These are phyloP conservation scores for Dothistroma pini DNA, from an alignment of 2,329 filamentous ascomycete genomes.

Conservation along the genomic window DNA sequence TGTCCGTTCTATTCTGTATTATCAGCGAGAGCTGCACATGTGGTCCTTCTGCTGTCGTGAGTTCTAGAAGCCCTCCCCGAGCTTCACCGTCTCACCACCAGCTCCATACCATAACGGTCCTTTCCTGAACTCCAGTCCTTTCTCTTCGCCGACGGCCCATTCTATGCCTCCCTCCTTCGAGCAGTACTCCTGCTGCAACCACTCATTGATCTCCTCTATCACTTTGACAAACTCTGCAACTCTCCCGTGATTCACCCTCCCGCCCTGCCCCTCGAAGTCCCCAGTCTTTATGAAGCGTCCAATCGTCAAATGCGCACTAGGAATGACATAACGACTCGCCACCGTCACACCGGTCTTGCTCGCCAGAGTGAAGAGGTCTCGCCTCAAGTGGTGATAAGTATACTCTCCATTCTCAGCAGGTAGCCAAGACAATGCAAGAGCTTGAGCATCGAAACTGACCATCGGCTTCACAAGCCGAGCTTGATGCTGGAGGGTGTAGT, in stretches of 20 bases:
- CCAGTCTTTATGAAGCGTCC: slow-evolving; percentile 69
- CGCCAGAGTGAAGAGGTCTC: slow-evolving; percentile 65
- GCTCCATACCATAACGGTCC: slow-evolving; percentile 81
- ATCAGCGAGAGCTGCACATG: too few relatives aligned
- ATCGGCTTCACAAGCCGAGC: slow-evolving; percentile 76
- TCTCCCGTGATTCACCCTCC: slow-evolving; percentile 48
- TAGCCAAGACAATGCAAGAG: slow-evolving; percentile 81
- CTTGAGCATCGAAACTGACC: slow-evolving; percentile 79
- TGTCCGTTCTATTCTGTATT: too few relatives aligned
- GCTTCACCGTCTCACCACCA: slow-evolving; percentile 65
- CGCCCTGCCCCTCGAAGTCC: slow-evolving; percentile 51
- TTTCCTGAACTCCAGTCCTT: slow-evolving; percentile 69
- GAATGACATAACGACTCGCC: slow-evolving; percentile 78
- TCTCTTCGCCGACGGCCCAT: slow-evolving; percentile 86
- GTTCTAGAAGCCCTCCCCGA: slow-evolving; percentile 48
- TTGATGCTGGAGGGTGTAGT: slow-evolving; percentile 64
- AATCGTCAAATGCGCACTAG: slow-evolving; percentile 85
- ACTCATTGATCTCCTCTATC: slow-evolving; percentile 73
- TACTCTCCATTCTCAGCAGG: slow-evolving; percentile 71
- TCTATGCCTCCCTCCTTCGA: slow-evolving; percentile 57
- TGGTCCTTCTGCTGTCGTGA: too few relatives aligned
- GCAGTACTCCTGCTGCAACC: slow-evolving; percentile 71
- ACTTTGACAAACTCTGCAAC: slow-evolving; percentile 62
- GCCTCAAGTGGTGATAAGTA: slow-evolving; percentile 86
- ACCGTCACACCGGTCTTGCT: slow-evolving; percentile 61